Conservation (phyloP, 2,329 filamentous ascomycete genomes). For the Sphaerulina vaccinii region DNA sequence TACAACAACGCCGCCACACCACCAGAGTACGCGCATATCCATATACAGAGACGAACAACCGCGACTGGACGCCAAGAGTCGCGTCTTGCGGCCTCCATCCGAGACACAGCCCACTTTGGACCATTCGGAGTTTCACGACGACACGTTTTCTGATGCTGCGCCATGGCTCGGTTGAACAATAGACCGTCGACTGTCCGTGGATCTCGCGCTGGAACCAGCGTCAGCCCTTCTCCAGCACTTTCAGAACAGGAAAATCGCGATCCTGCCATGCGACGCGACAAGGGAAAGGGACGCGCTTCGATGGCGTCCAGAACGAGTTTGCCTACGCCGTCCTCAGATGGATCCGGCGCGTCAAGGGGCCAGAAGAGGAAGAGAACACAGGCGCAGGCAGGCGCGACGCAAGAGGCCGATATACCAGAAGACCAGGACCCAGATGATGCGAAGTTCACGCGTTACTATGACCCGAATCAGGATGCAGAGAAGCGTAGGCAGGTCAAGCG, state of each 20-base stretch:
- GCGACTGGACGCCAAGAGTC: no score
- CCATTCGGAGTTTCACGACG: background rate
- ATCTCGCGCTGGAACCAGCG: slow-evolving; percentile 17
- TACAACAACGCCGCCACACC: no score
- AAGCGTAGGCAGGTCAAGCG: slow-evolving; percentile 71
- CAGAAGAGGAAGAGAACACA: slow-evolving; percentile 27
- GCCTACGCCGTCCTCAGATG: slow-evolving; percentile 41
- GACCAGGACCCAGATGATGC: slow-evolving; percentile 31
- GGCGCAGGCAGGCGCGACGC: slow-evolving; percentile 11
- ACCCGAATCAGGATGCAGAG: slow-evolving; percentile 77
- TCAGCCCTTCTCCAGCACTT: slow-evolving; percentile 16
- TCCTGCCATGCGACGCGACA: slow-evolving; percentile 36
- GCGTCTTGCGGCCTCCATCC: no score
- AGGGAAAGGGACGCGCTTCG: slow-evolving; percentile 36
- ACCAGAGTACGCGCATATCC: slow-evolving; percentile 1
- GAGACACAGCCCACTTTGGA: background rate
- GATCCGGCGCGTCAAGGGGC: slow-evolving; percentile 23
- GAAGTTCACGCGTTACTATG: slow-evolving; percentile 56
- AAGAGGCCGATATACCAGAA: slow-evolving; percentile 22
- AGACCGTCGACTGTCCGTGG: slow-evolving; percentile 18
- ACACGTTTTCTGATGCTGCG: slow-evolving; percentile 3
- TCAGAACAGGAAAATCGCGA: slow-evolving; percentile 48
- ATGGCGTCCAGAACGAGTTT: slow-evolving; percentile 23
- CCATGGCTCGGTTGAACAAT: slow-evolving; percentile 28
- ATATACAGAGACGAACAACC: no score